phyloP scores from a whole-genome alignment of 768 basidiomycete genomes.

The Kwoniella dejecticola region DNA sequence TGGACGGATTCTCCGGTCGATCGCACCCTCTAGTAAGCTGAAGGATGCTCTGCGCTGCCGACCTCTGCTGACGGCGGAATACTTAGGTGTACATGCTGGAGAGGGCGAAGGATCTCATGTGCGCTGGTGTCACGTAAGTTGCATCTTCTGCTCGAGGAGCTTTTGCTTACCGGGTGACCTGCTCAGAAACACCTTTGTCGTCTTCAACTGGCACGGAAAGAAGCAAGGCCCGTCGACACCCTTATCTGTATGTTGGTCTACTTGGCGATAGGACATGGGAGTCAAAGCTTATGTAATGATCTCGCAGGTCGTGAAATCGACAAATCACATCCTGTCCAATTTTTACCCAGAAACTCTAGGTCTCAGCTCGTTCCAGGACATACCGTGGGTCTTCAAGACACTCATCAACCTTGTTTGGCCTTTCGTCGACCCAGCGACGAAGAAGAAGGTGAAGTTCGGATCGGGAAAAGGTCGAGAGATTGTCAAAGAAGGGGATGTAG shows the following conservation, averaged over 20 bases:
- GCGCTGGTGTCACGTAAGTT: conserved; percentile 46
- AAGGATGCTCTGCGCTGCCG: background rate
- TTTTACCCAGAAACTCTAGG: conserved; percentile 52
- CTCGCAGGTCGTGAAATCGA: conserved; percentile 44
- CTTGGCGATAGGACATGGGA: background rate
- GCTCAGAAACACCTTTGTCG: conserved; percentile 35
- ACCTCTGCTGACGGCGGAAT: too few relatives aligned
- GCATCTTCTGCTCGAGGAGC: background rate
- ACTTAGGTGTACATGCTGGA: conserved; percentile 50
- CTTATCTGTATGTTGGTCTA: conserved; percentile 31
- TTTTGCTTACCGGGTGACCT: background rate
- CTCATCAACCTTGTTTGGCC: conserved; percentile 55
- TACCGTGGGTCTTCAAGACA: conserved; percentile 47
- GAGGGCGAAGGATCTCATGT: conserved; percentile 49
- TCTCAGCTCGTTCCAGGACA: conserved; percentile 34
- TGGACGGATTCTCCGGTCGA: background rate
- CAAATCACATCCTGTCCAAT: conserved; percentile 36
- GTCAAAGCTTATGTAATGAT: too few relatives aligned
- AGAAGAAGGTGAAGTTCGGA: conserved; percentile 40
- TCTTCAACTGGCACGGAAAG: conserved; percentile 52
- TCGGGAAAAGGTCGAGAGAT: conserved; percentile 17
- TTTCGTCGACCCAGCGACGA: conserved; percentile 51
- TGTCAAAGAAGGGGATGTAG: conserved; percentile 28
- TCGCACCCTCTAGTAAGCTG: background rate
- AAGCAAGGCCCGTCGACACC: conserved; percentile 40